Conservation (phyloP, 2,329 filamentous ascomycete genomes). For the Fusarium sp. region DNA sequence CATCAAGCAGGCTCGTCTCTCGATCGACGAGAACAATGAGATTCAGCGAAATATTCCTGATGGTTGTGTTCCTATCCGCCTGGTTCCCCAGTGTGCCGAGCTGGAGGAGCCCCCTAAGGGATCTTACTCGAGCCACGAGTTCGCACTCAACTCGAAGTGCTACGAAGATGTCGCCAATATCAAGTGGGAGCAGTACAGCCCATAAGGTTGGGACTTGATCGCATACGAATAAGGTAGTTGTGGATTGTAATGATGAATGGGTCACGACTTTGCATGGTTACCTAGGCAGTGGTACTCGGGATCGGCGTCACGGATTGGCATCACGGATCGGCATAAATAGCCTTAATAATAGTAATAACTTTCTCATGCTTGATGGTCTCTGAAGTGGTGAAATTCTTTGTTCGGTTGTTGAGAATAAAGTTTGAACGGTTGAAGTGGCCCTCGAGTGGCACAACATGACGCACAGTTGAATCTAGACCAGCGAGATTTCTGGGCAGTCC, state of each 20-base stretch:
- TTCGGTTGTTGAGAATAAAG: background rate
- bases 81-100: conserved; percentile 55
- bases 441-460: conserved; percentile 8
- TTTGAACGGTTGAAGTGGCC: conserved; percentile 2
- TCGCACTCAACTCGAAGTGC: conserved; percentile 50
- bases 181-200: conserved; percentile 41
- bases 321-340: conserved; percentile 11
- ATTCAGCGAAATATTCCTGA: conserved; percentile 41
- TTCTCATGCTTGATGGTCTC: background rate
- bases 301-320: conserved; percentile 8
- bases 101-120: conserved; percentile 50
- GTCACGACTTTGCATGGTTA: conserved; percentile 26
- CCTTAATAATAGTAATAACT: conserved; percentile 31
- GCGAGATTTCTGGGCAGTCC: conserved; percentile 9
- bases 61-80: conserved; percentile 53
- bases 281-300: conserved; percentile 12
- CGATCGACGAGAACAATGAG: conserved; percentile 35
- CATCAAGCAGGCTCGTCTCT: conserved; percentile 50
- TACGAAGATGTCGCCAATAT: conserved; percentile 50
- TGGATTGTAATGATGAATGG: conserved; percentile 30
- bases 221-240: background rate
- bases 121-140: conserved; percentile 51
- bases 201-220: conserved; percentile 9
- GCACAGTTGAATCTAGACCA: conserved; percentile 8
- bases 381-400: background rate